Base-by-base conservation (phyloP, 2,329 filamentous ascomycete species). In the Fulvia fulva region DNA sequence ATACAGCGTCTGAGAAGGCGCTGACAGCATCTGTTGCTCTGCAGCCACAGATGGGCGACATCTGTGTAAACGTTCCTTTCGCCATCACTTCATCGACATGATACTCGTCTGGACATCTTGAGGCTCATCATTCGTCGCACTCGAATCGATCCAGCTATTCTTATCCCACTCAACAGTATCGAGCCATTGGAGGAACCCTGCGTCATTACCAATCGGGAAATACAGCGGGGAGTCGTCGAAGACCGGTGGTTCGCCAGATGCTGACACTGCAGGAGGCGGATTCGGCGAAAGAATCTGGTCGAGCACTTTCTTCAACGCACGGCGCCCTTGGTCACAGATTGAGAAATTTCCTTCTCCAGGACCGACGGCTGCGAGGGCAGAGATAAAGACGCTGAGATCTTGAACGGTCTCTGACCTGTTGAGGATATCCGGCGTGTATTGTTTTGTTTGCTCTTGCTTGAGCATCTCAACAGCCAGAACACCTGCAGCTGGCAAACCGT, bases 321-420 rank as follows among this genome's bases (percentile, higher is more conserved):
- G 69, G 8, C 69, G 68, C 4, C 75, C 76, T 46, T 77, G 74
- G n/a, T 74, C 70, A 61, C 75, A 78, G 41, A 75, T 75, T 3
- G 67, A 68, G 32, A 71, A 74, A n/a, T 74, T 75, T 5, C 75
- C 73, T 32, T 72, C 74, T 22, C 73, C 74, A 3, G 72, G 72
- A 12, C 68, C 68, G 2, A 78, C 71, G 1, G 70, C 70, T 1
- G 70, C 74, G 1, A 79, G 67, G 26, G 73, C 74, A 1, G 75
- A 73, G 14, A 76, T 74, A 61, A 78, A 76, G n/a, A 78, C 76
- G 25, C 73, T 75, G 2, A 79, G 70, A 34, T 75, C 72, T 57
- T 78, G 76, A 5, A 79, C 77, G 0, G 74, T 77, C 25, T 78
- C 76, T 0, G 76, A 77, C 9, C 77, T 70, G 12, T 75, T 74